Conservation (phyloP, 768 basidiomycete species). For the Panellus pusillus region DNA sequence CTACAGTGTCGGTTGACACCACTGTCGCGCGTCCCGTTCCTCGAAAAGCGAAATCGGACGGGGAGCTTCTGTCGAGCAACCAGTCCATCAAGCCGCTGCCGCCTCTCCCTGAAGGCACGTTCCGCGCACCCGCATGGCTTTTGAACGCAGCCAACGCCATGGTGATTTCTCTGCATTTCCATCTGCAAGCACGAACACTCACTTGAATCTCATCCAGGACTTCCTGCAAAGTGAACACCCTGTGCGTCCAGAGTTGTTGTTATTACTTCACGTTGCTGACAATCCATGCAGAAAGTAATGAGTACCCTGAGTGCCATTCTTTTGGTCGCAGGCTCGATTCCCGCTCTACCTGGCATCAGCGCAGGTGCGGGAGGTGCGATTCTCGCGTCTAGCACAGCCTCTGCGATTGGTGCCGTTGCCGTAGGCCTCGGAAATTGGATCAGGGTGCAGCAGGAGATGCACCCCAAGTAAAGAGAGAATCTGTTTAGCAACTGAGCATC, state of each 20-base stretch:
- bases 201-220: conserved; percentile 30
- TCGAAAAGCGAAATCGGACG: conserved; percentile 28
- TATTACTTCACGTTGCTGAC: too few relatives aligned
- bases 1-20: conserved; percentile 26
- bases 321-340: conserved; percentile 76
- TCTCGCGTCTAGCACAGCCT: conserved; percentile 70
- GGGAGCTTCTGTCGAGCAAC: conserved; percentile 13
- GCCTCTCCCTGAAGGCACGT: conserved; percentile 28
- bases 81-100: conserved; percentile 9
- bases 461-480: conserved; percentile 4
- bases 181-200: too few relatives aligned
- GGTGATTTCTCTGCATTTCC: not conserved
- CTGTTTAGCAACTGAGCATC: not conserved
- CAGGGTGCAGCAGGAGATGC: conserved; percentile 46
- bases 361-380: conserved; percentile 72
- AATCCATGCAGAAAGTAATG: conserved; percentile 48
- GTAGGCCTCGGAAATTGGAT: conserved; percentile 66
- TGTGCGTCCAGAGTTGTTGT: too few relatives aligned
- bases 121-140: conserved; percentile 73
- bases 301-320: conserved; percentile 73
- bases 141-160: conserved; percentile 75
- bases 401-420: conserved; percentile 78
- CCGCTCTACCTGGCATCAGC: conserved; percentile 66
- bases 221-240: conserved; percentile 76
- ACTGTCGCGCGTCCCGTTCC: conserved; percentile 29